Evolutionary conservation across 2,329 filamentous ascomycete genomes (phyloP).

Genomic region (Claviceps sp.): DNA sequence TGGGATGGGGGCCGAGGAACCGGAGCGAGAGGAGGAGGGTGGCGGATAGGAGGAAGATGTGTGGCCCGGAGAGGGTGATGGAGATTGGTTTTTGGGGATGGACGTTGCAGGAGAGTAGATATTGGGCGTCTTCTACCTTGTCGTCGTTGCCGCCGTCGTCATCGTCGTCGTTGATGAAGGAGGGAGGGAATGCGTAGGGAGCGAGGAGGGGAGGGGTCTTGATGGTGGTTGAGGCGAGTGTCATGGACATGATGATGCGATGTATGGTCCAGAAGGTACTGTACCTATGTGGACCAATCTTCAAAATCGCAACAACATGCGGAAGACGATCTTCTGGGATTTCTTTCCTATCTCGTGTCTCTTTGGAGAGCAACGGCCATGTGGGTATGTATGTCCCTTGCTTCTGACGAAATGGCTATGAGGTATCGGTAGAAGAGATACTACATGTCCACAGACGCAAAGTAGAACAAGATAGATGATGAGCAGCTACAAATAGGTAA

Average conservation of each 20-base stretch:
- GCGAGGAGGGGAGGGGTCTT: neutral
- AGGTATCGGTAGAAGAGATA: neutral
- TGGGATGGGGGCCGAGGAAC: slow-evolving; percentile 32
- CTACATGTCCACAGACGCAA: neutral
- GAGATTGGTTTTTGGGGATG: slow-evolving; percentile 35
- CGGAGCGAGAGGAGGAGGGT: slow-evolving; percentile 39
- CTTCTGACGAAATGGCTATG: neutral
- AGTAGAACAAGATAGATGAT: neutral
- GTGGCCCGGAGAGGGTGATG: slow-evolving; percentile 37
- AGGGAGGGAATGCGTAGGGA: neutral
- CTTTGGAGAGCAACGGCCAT: neutral
- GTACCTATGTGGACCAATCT: too few species aligned
- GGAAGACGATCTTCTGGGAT: neutral
- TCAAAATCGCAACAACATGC: neutral
- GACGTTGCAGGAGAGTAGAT: slow-evolving; percentile 13
- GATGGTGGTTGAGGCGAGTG: slow-evolving; percentile 1
- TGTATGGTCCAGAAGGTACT: neutral
- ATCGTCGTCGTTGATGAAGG: neutral
- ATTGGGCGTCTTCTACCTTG: neutral
- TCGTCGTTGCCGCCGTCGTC: neutral
- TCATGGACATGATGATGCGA: slow-evolving; percentile 2
- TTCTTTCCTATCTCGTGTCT: neutral
- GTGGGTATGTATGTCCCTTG: neutral
- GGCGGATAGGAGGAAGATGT: slow-evolving; percentile 31
- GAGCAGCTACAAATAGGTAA: too few species aligned